Evolutionary conservation across 2,329 filamentous ascomycete species (phyloP).

Genomic region (Arthrobotrys musiformis): DNA sequence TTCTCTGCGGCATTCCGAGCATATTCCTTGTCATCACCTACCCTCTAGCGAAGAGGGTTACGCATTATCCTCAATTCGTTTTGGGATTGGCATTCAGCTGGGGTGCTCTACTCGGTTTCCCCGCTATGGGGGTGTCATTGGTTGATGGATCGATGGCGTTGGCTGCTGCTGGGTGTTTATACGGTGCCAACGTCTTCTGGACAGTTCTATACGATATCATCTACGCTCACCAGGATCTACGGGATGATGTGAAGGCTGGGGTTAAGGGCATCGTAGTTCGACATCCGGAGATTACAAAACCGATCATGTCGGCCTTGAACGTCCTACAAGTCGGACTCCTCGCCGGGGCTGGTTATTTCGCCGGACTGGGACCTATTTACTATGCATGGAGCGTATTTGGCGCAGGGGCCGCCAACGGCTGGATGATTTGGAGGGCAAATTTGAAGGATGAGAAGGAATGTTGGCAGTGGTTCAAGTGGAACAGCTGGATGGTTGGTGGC

Average conservation of each 20-base stretch:
- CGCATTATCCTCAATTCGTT: slow-evolving; percentile 85
- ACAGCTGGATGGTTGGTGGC: slow-evolving; percentile 59
- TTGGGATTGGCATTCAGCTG: slow-evolving; percentile 87
- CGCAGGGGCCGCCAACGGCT: slow-evolving; percentile 70
- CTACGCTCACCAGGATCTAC: slow-evolving; percentile 91
- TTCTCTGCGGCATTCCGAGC: slow-evolving; percentile 81
- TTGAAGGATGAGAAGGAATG: slow-evolving; percentile 74
- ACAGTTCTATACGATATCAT: slow-evolving; percentile 92
- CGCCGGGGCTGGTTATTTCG: slow-evolving; percentile 74
- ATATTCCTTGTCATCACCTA: slow-evolving; percentile 79
- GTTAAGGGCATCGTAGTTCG: slow-evolving; percentile 89
- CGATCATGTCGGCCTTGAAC: slow-evolving; percentile 77
- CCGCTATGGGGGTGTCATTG: slow-evolving; percentile 81
- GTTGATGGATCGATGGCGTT: slow-evolving; percentile 71
- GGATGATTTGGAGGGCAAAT: slow-evolving; percentile 76
- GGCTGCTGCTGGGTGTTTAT: slow-evolving; percentile 75
- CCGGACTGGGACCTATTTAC: slow-evolving; percentile 75
- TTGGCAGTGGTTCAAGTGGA: slow-evolving; percentile 76
- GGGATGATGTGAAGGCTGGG: slow-evolving; percentile 83
- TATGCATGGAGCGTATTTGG: slow-evolving; percentile 76
- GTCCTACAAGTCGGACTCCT: slow-evolving; percentile 76
- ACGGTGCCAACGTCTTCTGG: slow-evolving; percentile 84
- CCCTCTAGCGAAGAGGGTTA: slow-evolving; percentile 84
- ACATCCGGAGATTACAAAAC: slow-evolving; percentile 80
- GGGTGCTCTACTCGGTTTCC: slow-evolving; percentile 89